Percentiles rank a stretch among this genome's conserved stretches.
These are phyloP conservation scores for Clarireedia sp. DNA, from an alignment of 2,329 filamentous ascomycete genomes.

Conservation along the genomic window DNA sequence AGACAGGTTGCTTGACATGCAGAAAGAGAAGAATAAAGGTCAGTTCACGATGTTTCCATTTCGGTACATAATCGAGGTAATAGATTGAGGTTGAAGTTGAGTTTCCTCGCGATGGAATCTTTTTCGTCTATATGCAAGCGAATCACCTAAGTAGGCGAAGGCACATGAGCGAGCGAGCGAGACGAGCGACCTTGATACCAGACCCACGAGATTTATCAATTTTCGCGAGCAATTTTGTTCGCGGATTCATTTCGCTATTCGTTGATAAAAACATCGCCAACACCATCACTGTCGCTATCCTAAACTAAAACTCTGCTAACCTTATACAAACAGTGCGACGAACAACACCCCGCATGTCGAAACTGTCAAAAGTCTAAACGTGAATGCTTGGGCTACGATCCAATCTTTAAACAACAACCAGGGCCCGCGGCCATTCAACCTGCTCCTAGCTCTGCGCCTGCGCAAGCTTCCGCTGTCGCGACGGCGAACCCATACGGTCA, in stretches of 20 bases:
- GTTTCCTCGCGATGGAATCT: constrained; percentile 26
- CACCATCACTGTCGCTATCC: constrained; percentile 1
- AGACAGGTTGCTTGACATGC: constrained; percentile 62
- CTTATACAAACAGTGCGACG: constrained; percentile 68
- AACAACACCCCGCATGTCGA: constrained; percentile 85
- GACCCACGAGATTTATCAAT: constrained; percentile 9
- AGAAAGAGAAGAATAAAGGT: constrained; percentile 67
- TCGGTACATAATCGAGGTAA: constrained; percentile 12
- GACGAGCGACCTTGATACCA: constrained; percentile 12
- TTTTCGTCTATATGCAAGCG: constrained; percentile 31
- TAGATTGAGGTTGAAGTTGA: constrained; percentile 22
- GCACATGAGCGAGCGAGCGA: constrained; percentile 27
- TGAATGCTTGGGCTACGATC: constrained; percentile 79
- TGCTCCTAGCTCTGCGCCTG: constrained; percentile 42
- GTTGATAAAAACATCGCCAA: background rate
- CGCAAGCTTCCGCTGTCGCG: constrained; percentile 20
- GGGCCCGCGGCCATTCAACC: constrained; percentile 67
- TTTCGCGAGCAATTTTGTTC: constrained; percentile 3
- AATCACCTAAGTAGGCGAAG: constrained; percentile 32
- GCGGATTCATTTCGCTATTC: background rate
- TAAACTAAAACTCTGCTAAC: constrained; percentile 7
- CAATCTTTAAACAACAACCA: constrained; percentile 67
- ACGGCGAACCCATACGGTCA: constrained; percentile 37
- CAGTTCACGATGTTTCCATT: constrained; percentile 30
- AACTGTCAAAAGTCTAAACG: constrained; percentile 86